Conservation (phyloP, 179 eudicot species). For the Heliamphora pulchella region DNA sequence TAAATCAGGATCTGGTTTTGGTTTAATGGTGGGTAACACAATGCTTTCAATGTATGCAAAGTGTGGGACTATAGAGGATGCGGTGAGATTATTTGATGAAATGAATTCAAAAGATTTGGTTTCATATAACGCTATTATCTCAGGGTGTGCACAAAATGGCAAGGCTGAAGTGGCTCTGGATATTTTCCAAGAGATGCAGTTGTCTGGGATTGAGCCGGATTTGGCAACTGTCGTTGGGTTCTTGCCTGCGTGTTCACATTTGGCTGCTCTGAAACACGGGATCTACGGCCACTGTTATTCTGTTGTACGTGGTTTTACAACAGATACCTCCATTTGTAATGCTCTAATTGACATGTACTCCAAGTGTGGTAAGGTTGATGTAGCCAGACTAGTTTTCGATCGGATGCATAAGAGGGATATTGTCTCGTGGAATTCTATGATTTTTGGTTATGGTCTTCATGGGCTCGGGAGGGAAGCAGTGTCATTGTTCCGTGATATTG, state of each 20-base stretch:
- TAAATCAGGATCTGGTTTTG: slow-evolving; percentile 16
- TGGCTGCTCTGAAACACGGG: slow-evolving; percentile 23
- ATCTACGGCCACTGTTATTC: slow-evolving; percentile 14
- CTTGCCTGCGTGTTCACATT: slow-evolving; percentile 22
- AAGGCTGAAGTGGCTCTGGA: slow-evolving; percentile 17
- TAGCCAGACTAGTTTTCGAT: slow-evolving; percentile 20
- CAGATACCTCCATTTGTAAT: slow-evolving; percentile 18
- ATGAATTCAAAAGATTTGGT: slow-evolving; percentile 20
- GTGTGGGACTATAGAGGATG: slow-evolving; percentile 17
- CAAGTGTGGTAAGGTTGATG: slow-evolving; percentile 22
- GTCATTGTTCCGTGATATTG: slow-evolving; percentile 17
- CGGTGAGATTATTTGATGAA: slow-evolving; percentile 15
- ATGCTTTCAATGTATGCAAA: slow-evolving; percentile 25
- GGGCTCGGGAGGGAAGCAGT: slow-evolving; percentile 20
- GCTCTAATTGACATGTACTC: slow-evolving; percentile 28
- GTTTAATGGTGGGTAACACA: slow-evolving; percentile 18
- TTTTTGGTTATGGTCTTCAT: slow-evolving; percentile 24
- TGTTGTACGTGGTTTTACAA: slow-evolving; percentile 17
- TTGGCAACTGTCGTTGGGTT: slow-evolving; percentile 17
- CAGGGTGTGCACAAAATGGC: slow-evolving; percentile 21
- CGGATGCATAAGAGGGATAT: slow-evolving; percentile 19
- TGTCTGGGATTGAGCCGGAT: slow-evolving; percentile 19
- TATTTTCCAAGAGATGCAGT: slow-evolving; percentile 22
- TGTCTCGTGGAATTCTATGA: slow-evolving; percentile 26
- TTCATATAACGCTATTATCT: slow-evolving; percentile 21